Evolutionary conservation across 2,329 filamentous ascomycete genomes (phyloP).

Genomic region (Phaeoacremonium minimum): DNA sequence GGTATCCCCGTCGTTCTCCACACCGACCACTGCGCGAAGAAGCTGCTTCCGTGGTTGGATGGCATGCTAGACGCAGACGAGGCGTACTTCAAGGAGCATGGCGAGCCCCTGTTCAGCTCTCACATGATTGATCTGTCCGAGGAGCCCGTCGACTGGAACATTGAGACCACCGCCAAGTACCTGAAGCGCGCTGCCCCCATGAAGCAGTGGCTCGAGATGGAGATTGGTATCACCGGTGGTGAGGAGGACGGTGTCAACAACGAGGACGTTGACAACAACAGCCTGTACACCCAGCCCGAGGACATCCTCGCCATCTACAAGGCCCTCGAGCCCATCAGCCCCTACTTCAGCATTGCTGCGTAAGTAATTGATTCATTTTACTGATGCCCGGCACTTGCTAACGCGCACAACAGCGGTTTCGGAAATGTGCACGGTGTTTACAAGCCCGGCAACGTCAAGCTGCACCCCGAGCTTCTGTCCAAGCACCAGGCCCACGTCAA

Average conservation of each 20-base stretch:
- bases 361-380: no score
- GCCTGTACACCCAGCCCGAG: constrained; percentile 96
- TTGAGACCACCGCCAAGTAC: constrained; percentile 87
- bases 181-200: constrained; percentile 90
- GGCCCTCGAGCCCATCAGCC: constrained; percentile 77
- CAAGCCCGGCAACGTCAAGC: constrained; percentile 89
- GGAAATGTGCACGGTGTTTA: constrained; percentile 99
- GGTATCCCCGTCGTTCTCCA: constrained; percentile 89
- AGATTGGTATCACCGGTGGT: constrained; percentile 90
- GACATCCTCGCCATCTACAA: constrained; percentile 92
- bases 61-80: constrained; percentile 95
- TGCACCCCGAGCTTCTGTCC: constrained; percentile 90
- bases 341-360: constrained; percentile 98
- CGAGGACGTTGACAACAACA: constrained; percentile 93
- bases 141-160: constrained; percentile 86
- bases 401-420: no score
- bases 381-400: no score
- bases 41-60: constrained; percentile 96
- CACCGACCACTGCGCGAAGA: constrained; percentile 99
- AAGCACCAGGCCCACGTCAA: constrained; percentile 95
- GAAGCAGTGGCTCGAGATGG: constrained; percentile 99
- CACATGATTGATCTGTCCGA: constrained; percentile 99
- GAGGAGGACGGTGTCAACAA: constrained; percentile 99
- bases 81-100: constrained; percentile 87
- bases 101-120: constrained; percentile 88